Evolutionary conservation across 345 rosid genomes (phyloP).

Genomic region (Brassica nigra): DNA sequence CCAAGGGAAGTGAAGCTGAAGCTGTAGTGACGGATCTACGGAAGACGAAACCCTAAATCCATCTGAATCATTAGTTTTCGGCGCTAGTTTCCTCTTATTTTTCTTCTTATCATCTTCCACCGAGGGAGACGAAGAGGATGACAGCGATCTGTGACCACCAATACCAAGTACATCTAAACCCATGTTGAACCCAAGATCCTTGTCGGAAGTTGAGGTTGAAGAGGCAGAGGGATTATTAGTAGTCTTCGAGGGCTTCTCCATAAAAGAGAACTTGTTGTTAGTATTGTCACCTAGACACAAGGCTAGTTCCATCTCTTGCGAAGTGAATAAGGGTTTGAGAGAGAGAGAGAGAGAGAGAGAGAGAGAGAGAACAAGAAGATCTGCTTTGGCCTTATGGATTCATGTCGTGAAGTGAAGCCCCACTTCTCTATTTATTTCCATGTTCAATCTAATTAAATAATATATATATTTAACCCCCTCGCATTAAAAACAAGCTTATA

Average conservation of each 20-base stretch:
- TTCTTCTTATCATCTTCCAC: conserved; percentile 20
- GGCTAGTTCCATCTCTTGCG: conserved; percentile 71
- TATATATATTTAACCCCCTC: not conserved
- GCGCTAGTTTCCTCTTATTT: conserved; percentile 15
- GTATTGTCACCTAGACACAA: conserved; percentile 79
- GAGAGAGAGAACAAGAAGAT: conserved; percentile 11
- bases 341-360: not conserved
- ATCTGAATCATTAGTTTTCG: not conserved
- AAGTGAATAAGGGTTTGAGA: conserved; percentile 6
- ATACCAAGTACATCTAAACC: conserved; percentile 47
- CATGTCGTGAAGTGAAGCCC: conserved; percentile 33
- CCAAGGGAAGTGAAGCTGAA: conserved; percentile 78
- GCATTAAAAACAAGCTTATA: not conserved
- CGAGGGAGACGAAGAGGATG: conserved; percentile 37
- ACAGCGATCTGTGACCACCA: conserved; percentile 40
- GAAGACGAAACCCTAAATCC: conserved; percentile 44
- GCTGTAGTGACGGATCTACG: conserved; percentile 63
- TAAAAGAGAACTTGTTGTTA: conserved; percentile 54
- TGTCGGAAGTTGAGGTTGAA: conserved; percentile 41
- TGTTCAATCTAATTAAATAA: conserved; percentile 1
- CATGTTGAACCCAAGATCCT: conserved; percentile 67
- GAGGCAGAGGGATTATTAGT: conserved; percentile 29
- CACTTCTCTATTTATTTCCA: conserved; percentile 33
- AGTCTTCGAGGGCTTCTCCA: conserved; percentile 43
- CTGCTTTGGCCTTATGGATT: conserved; percentile 28